These are phyloP conservation scores for Hypoxylon sp. DNA, from an alignment of 2,329 filamentous ascomycete species.

Conservation along the genomic window DNA sequence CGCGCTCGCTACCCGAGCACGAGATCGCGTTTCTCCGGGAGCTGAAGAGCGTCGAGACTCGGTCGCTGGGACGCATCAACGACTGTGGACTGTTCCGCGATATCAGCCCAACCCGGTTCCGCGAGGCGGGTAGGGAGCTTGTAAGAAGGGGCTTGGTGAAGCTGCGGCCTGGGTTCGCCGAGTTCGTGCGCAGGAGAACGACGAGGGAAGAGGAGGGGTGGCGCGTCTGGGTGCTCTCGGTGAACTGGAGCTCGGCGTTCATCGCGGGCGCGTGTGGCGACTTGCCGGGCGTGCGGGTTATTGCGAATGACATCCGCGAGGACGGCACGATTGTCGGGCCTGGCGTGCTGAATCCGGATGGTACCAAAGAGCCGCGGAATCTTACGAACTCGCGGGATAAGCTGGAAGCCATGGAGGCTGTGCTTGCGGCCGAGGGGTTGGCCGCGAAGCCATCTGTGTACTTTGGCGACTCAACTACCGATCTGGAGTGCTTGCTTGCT, in stretches of 20 bases:
- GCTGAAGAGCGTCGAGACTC: slow-evolving; percentile 55
- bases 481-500: slow-evolving; percentile 61
- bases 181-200: slow-evolving; percentile 46
- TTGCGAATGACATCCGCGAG: slow-evolving; percentile 55
- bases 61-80: slow-evolving; percentile 56
- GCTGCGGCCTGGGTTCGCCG: slow-evolving; percentile 53
- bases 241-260: slow-evolving; percentile 61
- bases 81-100: slow-evolving; percentile 56
- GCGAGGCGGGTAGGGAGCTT: slow-evolving; percentile 50
- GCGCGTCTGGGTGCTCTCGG: slow-evolving; percentile 56
- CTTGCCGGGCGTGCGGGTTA: slow-evolving; percentile 46
- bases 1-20: slow-evolving; percentile 48
- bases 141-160: slow-evolving; percentile 47
- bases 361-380: slow-evolving; percentile 37
- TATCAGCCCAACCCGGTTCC: slow-evolving; percentile 47
- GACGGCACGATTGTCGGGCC: slow-evolving; percentile 55
- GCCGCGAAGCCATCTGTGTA: slow-evolving; percentile 53
- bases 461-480: slow-evolving; percentile 66
- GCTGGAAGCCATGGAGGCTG: slow-evolving; percentile 50
- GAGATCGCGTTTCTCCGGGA: slow-evolving; percentile 57
- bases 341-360: slow-evolving; percentile 38
- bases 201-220: slow-evolving; percentile 43
- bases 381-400: slow-evolving; percentile 58
- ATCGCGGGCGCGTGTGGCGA: slow-evolving; percentile 55
- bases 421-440: slow-evolving; percentile 38